Evolutionary conservation across 1,139 yeast species (phyloP), one percentile per base, ranked within the genome.

Genomic region (Sugiyamaella pinicola): DNA sequence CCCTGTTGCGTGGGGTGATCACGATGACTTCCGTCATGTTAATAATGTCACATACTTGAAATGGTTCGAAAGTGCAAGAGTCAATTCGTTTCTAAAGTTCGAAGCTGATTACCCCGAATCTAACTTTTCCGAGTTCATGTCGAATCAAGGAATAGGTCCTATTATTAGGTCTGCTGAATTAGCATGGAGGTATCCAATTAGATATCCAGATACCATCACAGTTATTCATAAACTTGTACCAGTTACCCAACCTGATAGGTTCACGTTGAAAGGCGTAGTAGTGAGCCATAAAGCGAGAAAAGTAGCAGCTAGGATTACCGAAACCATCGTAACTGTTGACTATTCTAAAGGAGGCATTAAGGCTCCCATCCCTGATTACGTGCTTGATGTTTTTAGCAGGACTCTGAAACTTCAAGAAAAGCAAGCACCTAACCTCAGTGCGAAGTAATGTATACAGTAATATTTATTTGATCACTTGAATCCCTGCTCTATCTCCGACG

Each of bases 61-160:
- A 47, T 69, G 71, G 70, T 69, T 69, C 54, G 73, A 69, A 51
- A 57, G 69, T 2, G 71, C 72, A 0, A 57, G 72, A 33, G 69
- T 69, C 38, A 67, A 69, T 48, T 43, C 55, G 55, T 67, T 68
- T 46, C 43, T 51, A 8, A 43, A 43, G n/a, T 50, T 58, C 31
- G 53, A 52, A 5, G 43, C 37, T 2, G 41, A 53, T 6, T 48
- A 54, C 29, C 62, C 62, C 3, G 52, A 52, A 6, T 39, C 53
- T 7, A 64, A 62, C 9, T 61, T 64, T 21, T 51, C 55, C 5
- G 37, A 52, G 8, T 67, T 69, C 53, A 61, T 67, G 64, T 46
- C 60, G 3, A 60, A 61, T 1, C 41, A 33, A 1, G 65, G 62
- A 0, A 63, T 68, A 0, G 72, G 72, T 1, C 72, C 72, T 4